Evolutionary conservation across 2,329 filamentous ascomycete species (phyloP).

Genomic region (Phialocephala subalpina): DNA sequence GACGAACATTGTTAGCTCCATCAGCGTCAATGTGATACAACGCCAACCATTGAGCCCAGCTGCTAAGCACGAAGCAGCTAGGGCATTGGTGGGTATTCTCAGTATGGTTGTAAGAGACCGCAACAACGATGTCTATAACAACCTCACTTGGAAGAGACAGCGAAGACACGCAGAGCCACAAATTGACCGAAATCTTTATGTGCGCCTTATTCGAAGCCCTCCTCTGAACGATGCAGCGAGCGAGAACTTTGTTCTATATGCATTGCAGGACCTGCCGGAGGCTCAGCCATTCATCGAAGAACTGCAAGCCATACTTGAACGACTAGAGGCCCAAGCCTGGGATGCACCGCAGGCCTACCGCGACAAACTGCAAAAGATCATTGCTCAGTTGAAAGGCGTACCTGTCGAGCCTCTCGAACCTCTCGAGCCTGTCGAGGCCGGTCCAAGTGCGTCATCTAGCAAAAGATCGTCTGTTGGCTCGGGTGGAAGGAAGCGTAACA

Average conservation of each 20-base stretch:
- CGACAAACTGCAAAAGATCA: slow-evolving; percentile 32
- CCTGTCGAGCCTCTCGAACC: not conserved
- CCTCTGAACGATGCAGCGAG: slow-evolving; percentile 29
- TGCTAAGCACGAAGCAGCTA: slow-evolving; percentile 35
- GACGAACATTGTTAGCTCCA: slow-evolving; percentile 36
- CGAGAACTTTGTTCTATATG: slow-evolving; percentile 38
- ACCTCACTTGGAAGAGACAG: slow-evolving; percentile 32
- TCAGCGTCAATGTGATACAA: slow-evolving; percentile 31
- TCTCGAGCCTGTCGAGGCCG: not conserved
- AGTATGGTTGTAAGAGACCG: slow-evolving; percentile 34
- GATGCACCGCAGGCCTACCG: slow-evolving; percentile 34
- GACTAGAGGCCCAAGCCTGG: slow-evolving; percentile 31
- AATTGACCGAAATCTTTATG: slow-evolving; percentile 41
- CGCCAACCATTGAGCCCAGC: slow-evolving; percentile 31
- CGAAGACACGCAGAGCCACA: slow-evolving; percentile 35
- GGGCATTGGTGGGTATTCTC: slow-evolving; percentile 37
- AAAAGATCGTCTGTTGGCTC: slow-evolving; percentile 37
- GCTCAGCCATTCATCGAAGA: slow-evolving; percentile 34
- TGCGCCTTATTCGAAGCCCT: slow-evolving; percentile 37
- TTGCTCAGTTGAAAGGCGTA: slow-evolving; percentile 33
- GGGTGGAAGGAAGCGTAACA: slow-evolving; percentile 36
- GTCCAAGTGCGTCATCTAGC: slow-evolving; percentile 19
- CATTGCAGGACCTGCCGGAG: slow-evolving; percentile 39
- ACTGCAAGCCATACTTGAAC: slow-evolving; percentile 32
- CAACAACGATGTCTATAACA: slow-evolving; percentile 37